Evolutionary conservation across 176 grass and related monocot genomes (phyloP).

Genomic region (Thinopyrum elongatum): DNA sequence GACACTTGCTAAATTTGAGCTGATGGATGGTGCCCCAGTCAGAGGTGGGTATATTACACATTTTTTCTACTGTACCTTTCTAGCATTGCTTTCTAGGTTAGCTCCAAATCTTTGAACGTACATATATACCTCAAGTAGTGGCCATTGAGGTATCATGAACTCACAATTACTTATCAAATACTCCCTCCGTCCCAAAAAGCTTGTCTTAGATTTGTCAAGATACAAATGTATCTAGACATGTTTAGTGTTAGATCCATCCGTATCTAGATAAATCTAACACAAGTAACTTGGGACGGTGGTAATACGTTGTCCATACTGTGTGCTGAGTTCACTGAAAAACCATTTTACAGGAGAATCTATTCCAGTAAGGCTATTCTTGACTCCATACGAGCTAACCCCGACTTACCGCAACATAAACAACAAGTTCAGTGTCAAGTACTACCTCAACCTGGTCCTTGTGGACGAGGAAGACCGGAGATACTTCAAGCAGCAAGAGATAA

Average conservation of each 20-base stretch:
- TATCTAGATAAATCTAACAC: too few species aligned
- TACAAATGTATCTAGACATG: too few species aligned
- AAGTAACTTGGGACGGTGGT: too few species aligned
- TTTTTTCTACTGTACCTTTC: not conserved
- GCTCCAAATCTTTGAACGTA: not conserved
- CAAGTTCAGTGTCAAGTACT: constrained; percentile 96
- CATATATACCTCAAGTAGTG: not conserved
- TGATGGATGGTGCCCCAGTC: constrained; percentile 99
- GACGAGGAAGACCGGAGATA: constrained; percentile 97
- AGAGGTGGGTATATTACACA: constrained; percentile 67
- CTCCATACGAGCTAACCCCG: constrained; percentile 44
- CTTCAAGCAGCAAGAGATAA: constrained; percentile 98
- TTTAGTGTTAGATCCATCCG: too few species aligned
- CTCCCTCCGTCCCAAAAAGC: too few species aligned
- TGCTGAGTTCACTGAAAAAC: not conserved
- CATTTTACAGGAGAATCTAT: constrained; percentile 49
- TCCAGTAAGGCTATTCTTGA: constrained; percentile 90
- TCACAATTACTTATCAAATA: not conserved
- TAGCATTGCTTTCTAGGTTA: not conserved
- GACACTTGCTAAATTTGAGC: constrained; percentile 98
- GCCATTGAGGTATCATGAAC: not conserved
- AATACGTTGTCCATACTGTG: not conserved
- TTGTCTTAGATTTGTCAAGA: too few species aligned
- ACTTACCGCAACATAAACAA: constrained; percentile 86
- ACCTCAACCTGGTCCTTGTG: constrained; percentile 91